Conservation (phyloP, 179 eudicot species). For the Drosera spatulata region DNA sequence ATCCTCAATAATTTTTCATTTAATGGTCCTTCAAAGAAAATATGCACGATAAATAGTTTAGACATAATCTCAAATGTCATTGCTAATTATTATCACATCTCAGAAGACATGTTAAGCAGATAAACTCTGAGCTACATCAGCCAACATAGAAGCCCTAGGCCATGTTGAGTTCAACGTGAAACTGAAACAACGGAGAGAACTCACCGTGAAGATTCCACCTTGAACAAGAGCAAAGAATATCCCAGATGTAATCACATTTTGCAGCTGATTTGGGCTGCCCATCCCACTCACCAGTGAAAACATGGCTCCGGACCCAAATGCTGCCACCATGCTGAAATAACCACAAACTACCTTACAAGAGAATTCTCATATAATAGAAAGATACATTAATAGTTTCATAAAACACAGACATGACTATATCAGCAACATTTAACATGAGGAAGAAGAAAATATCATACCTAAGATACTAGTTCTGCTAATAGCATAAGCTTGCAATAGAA, state of each 20-base stretch:
- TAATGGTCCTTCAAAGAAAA: too few species aligned
- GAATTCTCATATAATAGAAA: not conserved
- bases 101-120: too few species aligned
- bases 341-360: not conserved
- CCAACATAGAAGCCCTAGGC: too few species aligned
- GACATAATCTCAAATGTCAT: too few species aligned
- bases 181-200: constrained; percentile 2
- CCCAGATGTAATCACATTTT: constrained; percentile 65
- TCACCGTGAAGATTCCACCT: constrained; percentile 90
- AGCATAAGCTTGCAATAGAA: too few species aligned
- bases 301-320: constrained; percentile 94
- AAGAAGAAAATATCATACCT: too few species aligned
- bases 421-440: too few species aligned
- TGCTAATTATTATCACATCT: too few species aligned
- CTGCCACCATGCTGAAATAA: constrained; percentile 82
- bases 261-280: constrained; percentile 79
- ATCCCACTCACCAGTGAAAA: constrained; percentile 92
- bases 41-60: too few species aligned
- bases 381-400: not conserved
- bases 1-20: too few species aligned
- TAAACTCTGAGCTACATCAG: too few species aligned
- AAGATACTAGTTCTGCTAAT: too few species aligned
- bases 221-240: constrained; percentile 87
- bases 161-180: not conserved
- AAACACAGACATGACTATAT: not conserved